phyloP scores from a whole-genome alignment of 2,329 filamentous ascomycete genomes.

The Alternaria arbusti region DNA sequence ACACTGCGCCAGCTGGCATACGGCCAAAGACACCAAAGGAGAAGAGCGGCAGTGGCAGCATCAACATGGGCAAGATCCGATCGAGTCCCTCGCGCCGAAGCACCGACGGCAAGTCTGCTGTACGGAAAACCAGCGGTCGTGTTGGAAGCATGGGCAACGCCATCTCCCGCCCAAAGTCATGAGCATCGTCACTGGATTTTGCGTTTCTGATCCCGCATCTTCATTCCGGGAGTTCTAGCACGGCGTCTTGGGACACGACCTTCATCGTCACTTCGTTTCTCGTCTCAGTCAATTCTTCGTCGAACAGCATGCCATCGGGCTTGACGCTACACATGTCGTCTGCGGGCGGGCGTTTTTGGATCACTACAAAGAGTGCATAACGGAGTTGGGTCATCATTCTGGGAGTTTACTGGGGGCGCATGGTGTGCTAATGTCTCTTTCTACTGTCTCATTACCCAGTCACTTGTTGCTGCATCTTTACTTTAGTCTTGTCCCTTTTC shows the following conservation, averaged over 20 bases:
- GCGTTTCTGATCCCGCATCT: conserved; percentile 10
- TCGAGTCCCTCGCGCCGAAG: conserved; percentile 54
- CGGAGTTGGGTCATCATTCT: conserved; percentile 18
- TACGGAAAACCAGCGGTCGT: conserved; percentile 59
- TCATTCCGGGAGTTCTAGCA: conserved; percentile 15
- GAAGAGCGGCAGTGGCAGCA: conserved; percentile 51
- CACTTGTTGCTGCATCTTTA: conserved; percentile 19
- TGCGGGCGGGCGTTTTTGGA: conserved; percentile 34
- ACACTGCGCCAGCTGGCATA: conserved; percentile 43
- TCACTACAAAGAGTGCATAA: conserved; percentile 18
- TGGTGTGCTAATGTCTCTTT: conserved; percentile 19
- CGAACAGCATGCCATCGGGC: conserved; percentile 15
- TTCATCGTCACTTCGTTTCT: conserved; percentile 15
- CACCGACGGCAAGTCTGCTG: conserved; percentile 56
- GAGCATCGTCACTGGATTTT: conserved; percentile 16
- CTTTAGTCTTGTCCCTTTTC: conserved; percentile 31
- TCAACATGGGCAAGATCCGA: conserved; percentile 55
- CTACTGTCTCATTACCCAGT: conserved; percentile 12
- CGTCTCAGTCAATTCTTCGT: conserved; percentile 17
- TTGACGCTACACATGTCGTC: conserved; percentile 22
- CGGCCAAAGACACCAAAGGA: conserved; percentile 55
- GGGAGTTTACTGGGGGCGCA: conserved; percentile 22
- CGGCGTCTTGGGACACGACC: conserved; percentile 8
- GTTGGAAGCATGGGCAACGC: conserved; percentile 55
- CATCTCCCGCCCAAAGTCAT: conserved; percentile 38